Percentiles rank a stretch among this genome's conserved stretches.
Conservation (phyloP, 2,329 filamentous ascomycete species). For the Escovopsis sp. region DNA sequence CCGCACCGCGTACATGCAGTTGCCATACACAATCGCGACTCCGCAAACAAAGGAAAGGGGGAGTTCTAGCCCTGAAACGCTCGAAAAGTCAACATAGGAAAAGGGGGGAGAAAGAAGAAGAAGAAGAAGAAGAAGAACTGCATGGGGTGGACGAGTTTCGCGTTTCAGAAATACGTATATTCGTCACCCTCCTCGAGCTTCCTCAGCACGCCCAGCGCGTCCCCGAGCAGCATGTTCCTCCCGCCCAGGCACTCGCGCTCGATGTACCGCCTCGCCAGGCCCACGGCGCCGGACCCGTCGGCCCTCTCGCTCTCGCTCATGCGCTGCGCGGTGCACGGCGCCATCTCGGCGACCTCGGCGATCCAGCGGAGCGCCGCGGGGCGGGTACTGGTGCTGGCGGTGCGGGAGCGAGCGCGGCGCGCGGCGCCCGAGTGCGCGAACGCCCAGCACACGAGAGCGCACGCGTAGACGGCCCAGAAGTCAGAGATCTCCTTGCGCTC, state of each 20-base stretch:
- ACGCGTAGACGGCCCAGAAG: slow-evolving; percentile 43
- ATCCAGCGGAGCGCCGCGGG: slow-evolving; percentile 22
- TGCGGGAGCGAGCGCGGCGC: slow-evolving; percentile 7
- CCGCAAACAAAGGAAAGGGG: too few relatives aligned
- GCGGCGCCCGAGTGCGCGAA: slow-evolving; percentile 24
- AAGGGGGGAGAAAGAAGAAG: background rate
- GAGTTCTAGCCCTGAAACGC: too few relatives aligned
- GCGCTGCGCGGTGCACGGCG: slow-evolving; percentile 23
- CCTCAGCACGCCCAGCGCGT: slow-evolving; percentile 37
- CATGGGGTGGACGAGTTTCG: too few relatives aligned
- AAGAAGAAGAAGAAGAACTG: background rate
- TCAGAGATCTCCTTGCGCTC: slow-evolving; percentile 28
- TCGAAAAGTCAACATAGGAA: background rate
- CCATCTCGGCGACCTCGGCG: slow-evolving; percentile 25
- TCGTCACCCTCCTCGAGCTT: slow-evolving; percentile 32
- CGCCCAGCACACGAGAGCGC: slow-evolving; percentile 45
- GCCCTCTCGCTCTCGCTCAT: slow-evolving; percentile 19
- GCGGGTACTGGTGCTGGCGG: slow-evolving; percentile 12
- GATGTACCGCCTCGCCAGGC: slow-evolving; percentile 31
- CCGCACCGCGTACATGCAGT: too few relatives aligned
- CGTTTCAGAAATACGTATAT: slow-evolving; percentile 18
- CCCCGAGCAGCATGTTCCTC: slow-evolving; percentile 34
- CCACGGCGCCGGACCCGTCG: slow-evolving; percentile 32
- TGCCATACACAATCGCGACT: too few relatives aligned
- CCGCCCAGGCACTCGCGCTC: slow-evolving; percentile 34